Percentiles rank a stretch among this genome's conserved stretches.
phyloP scores from a whole-genome alignment of 2,329 filamentous ascomycete species.

The Fusarium pseudograminearum region DNA sequence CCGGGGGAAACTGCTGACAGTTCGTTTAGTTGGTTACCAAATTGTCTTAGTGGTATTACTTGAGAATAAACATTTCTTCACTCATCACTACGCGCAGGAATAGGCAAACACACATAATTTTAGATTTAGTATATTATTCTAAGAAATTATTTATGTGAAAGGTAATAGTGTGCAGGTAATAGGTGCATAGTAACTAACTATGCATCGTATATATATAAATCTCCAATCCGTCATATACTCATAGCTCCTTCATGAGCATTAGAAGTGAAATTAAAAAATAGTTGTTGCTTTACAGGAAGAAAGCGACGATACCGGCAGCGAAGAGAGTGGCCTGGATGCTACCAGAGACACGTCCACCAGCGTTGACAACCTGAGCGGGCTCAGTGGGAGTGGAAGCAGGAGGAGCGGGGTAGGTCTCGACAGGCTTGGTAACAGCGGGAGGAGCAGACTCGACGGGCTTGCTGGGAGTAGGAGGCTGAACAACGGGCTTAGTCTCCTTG shows the following conservation, averaged over 20 bases:
- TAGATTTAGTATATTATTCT: conserved; percentile 10
- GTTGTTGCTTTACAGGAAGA: conserved; percentile 27
- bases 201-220: conserved; percentile 23
- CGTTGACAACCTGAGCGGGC: conserved; percentile 11
- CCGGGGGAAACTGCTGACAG: too few relatives aligned
- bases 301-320: conserved; percentile 29
- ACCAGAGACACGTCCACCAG: conserved; percentile 28
- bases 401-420: conserved; percentile 13
- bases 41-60: too few relatives aligned
- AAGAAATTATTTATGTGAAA: conserved; percentile 23
- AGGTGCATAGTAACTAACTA: conserved; percentile 16
- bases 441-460: conserved; percentile 21
- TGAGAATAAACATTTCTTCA: too few relatives aligned
- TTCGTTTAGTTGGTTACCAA: too few relatives aligned
- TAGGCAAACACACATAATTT: not conserved
- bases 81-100: too few relatives aligned
- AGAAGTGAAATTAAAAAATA: not conserved
- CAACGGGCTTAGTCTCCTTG: not conserved
- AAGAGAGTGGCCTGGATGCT: conserved; percentile 19
- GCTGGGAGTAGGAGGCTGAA: conserved; percentile 10
- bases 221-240: conserved; percentile 23
- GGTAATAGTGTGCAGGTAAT: conserved; percentile 26
- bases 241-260: conserved; percentile 21
- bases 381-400: conserved; percentile 4
- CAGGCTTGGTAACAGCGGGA: conserved; percentile 6